Evolutionary conservation across 208 protist species (phyloP).

Genomic region (Naegleria gruberi): DNA sequence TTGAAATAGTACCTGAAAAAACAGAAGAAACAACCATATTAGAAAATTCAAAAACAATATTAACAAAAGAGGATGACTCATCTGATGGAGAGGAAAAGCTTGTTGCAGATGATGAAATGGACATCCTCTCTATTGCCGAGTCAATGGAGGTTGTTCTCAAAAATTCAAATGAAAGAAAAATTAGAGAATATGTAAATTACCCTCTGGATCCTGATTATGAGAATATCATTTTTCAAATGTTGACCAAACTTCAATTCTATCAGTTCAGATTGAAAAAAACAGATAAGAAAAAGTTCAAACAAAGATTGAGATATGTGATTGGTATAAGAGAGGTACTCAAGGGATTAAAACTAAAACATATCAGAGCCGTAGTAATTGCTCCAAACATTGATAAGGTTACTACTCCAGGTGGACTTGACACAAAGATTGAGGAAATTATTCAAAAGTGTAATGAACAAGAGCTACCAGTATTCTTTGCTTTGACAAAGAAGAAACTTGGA

Average conservation of each 20-base stretch:
- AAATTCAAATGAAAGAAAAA: neutral
- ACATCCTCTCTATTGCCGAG: neutral
- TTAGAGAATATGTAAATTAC: neutral
- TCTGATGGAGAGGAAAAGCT: neutral
- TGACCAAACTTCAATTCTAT: neutral
- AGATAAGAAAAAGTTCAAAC: neutral
- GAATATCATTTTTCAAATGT: neutral
- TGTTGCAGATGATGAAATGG: neutral
- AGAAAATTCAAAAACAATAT: neutral
- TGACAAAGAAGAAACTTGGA: neutral
- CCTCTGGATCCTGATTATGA: neutral
- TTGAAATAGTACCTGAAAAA: neutral
- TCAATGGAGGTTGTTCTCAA: neutral
- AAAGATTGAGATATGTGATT: neutral
- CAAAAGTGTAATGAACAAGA: neutral
- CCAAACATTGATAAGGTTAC: slow-evolving; percentile 14
- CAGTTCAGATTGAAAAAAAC: neutral
- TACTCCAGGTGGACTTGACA: neutral
- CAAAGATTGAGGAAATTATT: neutral
- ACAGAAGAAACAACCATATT: neutral
- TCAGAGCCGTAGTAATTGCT: neutral
- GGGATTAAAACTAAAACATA: neutral
- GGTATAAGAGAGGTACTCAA: neutral
- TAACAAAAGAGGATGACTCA: neutral
- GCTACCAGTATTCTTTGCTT: neutral